These are phyloP conservation scores for Microbotryum scabiosae DNA, from an alignment of 1,284 basidiomycete species.

Conservation along the genomic window DNA sequence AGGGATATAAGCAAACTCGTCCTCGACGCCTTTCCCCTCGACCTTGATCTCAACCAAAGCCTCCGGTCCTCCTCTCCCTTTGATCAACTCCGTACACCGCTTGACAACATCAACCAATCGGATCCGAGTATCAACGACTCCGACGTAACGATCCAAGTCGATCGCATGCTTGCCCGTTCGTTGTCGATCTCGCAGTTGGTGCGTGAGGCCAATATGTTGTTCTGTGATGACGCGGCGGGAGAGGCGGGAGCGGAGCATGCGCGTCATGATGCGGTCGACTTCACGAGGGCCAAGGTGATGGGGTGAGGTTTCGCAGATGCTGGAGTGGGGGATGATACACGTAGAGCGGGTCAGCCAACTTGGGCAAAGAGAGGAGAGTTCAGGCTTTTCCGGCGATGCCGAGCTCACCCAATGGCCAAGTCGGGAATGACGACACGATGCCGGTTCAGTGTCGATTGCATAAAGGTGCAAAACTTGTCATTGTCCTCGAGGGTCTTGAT, in stretches of 20 bases:
- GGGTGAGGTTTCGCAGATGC: conserved; percentile 50
- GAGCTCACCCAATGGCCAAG: conserved; percentile 30
- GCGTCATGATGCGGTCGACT: conserved; percentile 77
- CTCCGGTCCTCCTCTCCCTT: conserved; percentile 54
- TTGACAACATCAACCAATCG: conserved; percentile 62
- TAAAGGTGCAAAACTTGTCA: conserved; percentile 63
- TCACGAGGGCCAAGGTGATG: conserved; percentile 65
- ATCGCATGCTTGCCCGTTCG: conserved; percentile 40
- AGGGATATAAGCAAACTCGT: conserved; percentile 73
- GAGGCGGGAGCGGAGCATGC: conserved; percentile 84
- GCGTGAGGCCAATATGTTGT: conserved; percentile 76
- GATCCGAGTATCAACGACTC: conserved; percentile 73
- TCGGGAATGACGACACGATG: conserved; percentile 52
- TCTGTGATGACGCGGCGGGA: conserved; percentile 79
- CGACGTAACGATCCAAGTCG: conserved; percentile 46
- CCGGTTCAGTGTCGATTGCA: conserved; percentile 58
- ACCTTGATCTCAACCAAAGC: conserved; percentile 60
- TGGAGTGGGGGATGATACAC: conserved; percentile 29
- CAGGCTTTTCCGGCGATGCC: conserved; percentile 45
- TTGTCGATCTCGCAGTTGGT: conserved; percentile 49
- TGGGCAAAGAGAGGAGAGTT: conserved; percentile 24
- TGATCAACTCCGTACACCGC: conserved; percentile 55
- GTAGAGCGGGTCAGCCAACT: conserved; percentile 5
- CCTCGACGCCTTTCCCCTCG: conserved; percentile 36
- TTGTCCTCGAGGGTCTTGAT: conserved; percentile 70